phyloP scores from a whole-genome alignment of 2,329 filamentous ascomycete genomes.

The Dichotomopilus funicola region DNA sequence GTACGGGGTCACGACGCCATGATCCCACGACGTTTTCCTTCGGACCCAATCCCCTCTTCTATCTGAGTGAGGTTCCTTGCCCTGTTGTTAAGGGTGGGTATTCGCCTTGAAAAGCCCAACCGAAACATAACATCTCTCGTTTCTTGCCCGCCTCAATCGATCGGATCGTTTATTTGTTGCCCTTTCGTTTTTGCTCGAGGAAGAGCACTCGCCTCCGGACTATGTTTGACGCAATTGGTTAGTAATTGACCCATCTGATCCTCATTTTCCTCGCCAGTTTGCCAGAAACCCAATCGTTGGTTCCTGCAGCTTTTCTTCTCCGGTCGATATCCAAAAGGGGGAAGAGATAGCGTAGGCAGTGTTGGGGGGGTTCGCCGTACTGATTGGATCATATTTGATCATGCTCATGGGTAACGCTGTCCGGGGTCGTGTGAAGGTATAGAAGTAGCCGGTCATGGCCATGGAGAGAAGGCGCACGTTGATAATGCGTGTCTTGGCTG shows the following conservation, averaged over 20 bases:
- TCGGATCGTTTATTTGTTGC: conserved; percentile 34
- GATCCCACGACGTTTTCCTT: too few species aligned
- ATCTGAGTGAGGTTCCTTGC: too few species aligned
- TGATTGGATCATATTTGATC: conserved; percentile 97
- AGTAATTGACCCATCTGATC: not conserved
- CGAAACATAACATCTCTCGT: not conserved
- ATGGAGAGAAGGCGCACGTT: conserved; percentile 93
- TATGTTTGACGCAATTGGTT: conserved; percentile 29
- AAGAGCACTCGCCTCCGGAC: conserved; percentile 95
- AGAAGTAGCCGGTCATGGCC: conserved; percentile 98
- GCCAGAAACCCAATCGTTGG: not conserved
- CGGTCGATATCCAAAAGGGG: not conserved
- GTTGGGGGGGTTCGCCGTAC: conserved; percentile 44
- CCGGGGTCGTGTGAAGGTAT: conserved; percentile 79
- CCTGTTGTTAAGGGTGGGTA: too few species aligned
- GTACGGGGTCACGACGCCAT: too few species aligned
- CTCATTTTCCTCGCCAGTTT: not conserved
- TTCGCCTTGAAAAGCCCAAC: not conserved
- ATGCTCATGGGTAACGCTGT: conserved; percentile 81
- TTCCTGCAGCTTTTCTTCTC: not conserved
- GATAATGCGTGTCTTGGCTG: conserved; percentile 87
- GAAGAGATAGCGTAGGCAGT: not conserved
- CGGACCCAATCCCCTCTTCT: too few species aligned
- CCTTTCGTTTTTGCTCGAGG: conserved; percentile 81
- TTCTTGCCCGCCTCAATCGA: not conserved